Percentiles rank a stretch among this genome's conserved stretches.
phyloP scores from a whole-genome alignment of 495 filamentous ascomycete genomes.

The Letharia lupina region DNA sequence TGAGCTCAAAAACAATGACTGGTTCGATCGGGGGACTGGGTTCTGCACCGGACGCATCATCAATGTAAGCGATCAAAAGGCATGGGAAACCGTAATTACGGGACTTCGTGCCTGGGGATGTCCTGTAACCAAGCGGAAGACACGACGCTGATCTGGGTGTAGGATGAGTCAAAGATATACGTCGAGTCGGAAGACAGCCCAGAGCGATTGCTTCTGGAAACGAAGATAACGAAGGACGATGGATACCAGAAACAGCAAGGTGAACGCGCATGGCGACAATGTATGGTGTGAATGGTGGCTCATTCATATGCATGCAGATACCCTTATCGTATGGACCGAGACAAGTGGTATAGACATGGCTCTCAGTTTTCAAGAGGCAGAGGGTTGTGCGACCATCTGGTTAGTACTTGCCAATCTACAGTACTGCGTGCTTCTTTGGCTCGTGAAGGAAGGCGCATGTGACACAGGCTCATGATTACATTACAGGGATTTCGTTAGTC shows the following conservation, averaged over 20 bases:
- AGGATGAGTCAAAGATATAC: constrained; percentile 79
- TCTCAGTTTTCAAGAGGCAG: constrained; percentile 94
- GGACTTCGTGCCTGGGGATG: not conserved
- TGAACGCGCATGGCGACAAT: constrained; percentile 32
- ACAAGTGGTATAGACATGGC: constrained; percentile 86
- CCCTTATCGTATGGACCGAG: constrained; percentile 97
- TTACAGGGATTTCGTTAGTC: constrained; percentile 69
- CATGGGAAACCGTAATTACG: not conserved
- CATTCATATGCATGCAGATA: constrained; percentile 50
- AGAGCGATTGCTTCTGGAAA: constrained; percentile 74
- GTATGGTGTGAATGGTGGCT: constrained; percentile 10
- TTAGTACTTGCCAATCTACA: constrained; percentile 37
- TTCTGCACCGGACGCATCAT: constrained; percentile 78
- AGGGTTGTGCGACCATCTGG: constrained; percentile 87
- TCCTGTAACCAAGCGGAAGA: not conserved
- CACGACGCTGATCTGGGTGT: constrained; percentile 20
- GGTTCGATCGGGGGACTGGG: constrained; percentile 95
- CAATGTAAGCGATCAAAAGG: constrained; percentile 51
- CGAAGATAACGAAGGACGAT: constrained; percentile 84
- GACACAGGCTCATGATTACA: constrained; percentile 30
- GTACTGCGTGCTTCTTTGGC: not conserved
- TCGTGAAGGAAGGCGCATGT: constrained; percentile 4
- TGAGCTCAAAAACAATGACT: constrained; percentile 95
- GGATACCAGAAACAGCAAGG: constrained; percentile 94
- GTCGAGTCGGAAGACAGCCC: constrained; percentile 92